A percentile compares a stretch with the other conserved stretches of the same genome.
Evolutionary conservation across 208 protist species (phyloP).

Genomic region (Acanthamoeba triangularis): DNA sequence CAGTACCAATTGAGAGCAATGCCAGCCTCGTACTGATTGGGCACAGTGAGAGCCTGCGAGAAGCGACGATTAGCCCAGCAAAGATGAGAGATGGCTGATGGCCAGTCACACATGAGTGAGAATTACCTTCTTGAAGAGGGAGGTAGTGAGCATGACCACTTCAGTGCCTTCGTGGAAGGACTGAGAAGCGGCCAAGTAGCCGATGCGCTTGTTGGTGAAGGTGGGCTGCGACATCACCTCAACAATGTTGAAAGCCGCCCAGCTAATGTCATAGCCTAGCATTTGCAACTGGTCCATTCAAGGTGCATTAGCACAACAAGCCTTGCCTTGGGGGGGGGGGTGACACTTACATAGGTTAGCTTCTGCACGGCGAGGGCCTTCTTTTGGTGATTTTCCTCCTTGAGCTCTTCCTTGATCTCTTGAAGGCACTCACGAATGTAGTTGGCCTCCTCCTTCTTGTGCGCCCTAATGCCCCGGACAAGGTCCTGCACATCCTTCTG

Average conservation of each 20-base stretch:
- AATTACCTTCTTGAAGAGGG: constrained; percentile 96
- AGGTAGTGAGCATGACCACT: constrained; percentile 97
- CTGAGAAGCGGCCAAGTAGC: constrained; percentile 97
- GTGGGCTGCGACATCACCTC: constrained; percentile 97
- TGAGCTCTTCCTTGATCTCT: constrained; percentile 97
- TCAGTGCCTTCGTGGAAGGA: constrained; percentile 97
- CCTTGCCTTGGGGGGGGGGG: background rate
- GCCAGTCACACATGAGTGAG: background rate
- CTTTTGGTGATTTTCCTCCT: constrained; percentile 92
- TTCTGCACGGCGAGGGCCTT: constrained; percentile 98
- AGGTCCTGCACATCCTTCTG: constrained; percentile 95
- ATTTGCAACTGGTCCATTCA: constrained; percentile 95
- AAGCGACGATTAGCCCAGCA: background rate
- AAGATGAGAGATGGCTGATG: background rate
- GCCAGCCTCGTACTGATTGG: constrained; percentile 97
- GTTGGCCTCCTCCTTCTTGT: constrained; percentile 93
- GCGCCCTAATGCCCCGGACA: constrained; percentile 96
- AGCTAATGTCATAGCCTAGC: constrained; percentile 97
- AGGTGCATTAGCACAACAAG: background rate
- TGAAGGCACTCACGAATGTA: constrained; percentile 95
- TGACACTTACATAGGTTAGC: constrained; percentile 95
- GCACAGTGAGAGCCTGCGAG: constrained; percentile 93
- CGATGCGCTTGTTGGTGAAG: constrained; percentile 90
- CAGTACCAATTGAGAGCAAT: constrained; percentile 95
- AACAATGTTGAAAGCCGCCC: constrained; percentile 97